Percentiles rank a stretch among this genome's conserved stretches.
Evolutionary conservation across 148 eudicot genomes (phyloP).

Genomic region (Gaultheria prostrata): DNA sequence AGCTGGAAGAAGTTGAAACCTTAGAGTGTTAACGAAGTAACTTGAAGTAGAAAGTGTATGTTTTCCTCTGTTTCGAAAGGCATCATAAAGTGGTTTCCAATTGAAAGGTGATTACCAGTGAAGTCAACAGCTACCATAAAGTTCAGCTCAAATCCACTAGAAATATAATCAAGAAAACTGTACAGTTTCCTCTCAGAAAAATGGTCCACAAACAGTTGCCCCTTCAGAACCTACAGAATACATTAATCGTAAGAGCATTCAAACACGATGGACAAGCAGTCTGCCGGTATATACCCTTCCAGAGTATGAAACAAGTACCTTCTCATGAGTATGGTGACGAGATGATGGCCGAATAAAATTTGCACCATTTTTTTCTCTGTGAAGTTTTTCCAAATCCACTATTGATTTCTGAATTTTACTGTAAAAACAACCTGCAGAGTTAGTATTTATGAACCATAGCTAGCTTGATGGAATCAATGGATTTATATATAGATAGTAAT

Average conservation of each 20-base stretch:
- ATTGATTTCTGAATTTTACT: slow-evolving; percentile 78
- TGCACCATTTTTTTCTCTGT: slow-evolving; percentile 47
- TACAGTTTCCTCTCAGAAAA: slow-evolving; percentile 57
- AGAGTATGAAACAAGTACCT: slow-evolving; percentile 36
- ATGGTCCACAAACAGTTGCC: slow-evolving; percentile 74
- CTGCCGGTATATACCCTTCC: background rate
- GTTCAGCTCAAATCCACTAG: slow-evolving; percentile 84
- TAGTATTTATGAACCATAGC: background rate
- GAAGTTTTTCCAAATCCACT: slow-evolving; percentile 58
- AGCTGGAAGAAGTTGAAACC: slow-evolving; percentile 37
- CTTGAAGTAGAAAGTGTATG: background rate
- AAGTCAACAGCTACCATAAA: slow-evolving; percentile 92
- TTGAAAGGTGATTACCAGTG: slow-evolving; percentile 53
- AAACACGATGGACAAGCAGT: slow-evolving; percentile 7
- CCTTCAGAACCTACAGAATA: slow-evolving; percentile 62
- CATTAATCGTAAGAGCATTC: slow-evolving; percentile 36
- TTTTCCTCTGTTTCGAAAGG: background rate
- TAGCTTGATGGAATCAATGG: no score
- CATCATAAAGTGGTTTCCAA: background rate
- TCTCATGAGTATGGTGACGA: slow-evolving; percentile 51
- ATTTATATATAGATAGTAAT: background rate
- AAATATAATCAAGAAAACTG: slow-evolving; percentile 89
- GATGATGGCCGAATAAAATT: slow-evolving; percentile 59
- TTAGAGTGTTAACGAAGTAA: slow-evolving; percentile 4
- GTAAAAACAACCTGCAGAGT: slow-evolving; percentile 23